Evolutionary conservation across 352 stramenopile genomes (phyloP).

Genomic region (Thalassiosira mediterranea): DNA sequence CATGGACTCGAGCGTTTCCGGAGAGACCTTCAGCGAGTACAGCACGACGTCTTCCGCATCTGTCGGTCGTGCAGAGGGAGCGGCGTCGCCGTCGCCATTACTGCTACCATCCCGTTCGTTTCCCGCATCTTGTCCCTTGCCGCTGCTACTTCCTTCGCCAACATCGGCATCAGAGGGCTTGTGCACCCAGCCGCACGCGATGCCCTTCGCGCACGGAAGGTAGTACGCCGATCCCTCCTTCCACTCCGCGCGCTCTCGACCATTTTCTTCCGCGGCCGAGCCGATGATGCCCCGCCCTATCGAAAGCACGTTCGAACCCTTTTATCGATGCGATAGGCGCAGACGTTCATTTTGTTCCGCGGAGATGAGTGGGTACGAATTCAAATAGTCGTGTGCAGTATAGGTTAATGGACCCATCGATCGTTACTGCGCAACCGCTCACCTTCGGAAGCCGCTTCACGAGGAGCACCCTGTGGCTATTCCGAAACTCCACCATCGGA

Average conservation of each 20-base stretch:
- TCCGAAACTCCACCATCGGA: constrained; percentile 72
- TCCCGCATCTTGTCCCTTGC: too few relatives aligned
- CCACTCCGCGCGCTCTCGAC: constrained; percentile 55
- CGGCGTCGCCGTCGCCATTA: too few relatives aligned
- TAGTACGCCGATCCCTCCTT: constrained; percentile 54
- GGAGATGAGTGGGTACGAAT: too few relatives aligned
- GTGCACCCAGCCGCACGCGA: constrained; percentile 70
- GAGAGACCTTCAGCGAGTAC: constrained; percentile 39
- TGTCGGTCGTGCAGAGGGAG: too few relatives aligned
- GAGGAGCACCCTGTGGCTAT: constrained; percentile 71
- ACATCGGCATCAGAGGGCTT: not conserved
- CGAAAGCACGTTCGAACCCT: constrained; percentile 37
- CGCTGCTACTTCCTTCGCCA: not conserved
- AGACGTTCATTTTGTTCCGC: too few relatives aligned
- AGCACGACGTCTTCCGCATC: constrained; percentile 20
- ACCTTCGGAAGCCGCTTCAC: constrained; percentile 41
- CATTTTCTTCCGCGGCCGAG: constrained; percentile 61
- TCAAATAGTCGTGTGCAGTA: not conserved
- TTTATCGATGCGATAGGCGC: too few relatives aligned
- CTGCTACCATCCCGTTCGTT: too few relatives aligned
- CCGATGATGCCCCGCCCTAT: constrained; percentile 77
- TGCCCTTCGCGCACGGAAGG: constrained; percentile 53
- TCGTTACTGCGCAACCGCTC: not conserved
- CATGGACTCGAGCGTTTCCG: constrained; percentile 1
- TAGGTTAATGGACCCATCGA: not conserved